Evolutionary conservation across 257 asterid genomes (phyloP).

Genomic region (Echites panduratus): DNA sequence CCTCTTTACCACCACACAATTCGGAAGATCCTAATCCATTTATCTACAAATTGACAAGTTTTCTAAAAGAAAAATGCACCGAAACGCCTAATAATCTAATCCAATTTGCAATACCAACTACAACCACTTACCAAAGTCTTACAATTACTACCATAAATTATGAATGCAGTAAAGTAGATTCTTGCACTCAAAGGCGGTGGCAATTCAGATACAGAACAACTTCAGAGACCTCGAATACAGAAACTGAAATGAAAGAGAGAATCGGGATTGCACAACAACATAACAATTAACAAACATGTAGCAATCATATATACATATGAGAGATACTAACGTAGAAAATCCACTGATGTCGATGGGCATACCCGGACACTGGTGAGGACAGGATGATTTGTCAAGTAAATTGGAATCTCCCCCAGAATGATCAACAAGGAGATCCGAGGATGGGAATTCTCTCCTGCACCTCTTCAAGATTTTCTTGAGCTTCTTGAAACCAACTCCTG

Average conservation of each 20-base stretch:
- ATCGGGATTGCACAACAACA: not conserved
- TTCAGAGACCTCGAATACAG: no score
- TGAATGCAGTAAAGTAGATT: not conserved
- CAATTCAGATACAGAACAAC: not conserved
- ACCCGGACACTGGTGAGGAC: conserved; percentile 79
- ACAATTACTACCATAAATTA: not conserved
- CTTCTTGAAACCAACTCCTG: conserved; percentile 74
- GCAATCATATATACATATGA: not conserved
- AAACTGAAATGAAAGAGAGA: not conserved
- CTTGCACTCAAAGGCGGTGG: not conserved
- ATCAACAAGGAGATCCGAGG: not conserved
- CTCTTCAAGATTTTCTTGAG: conserved; percentile 77
- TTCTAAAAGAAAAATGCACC: not conserved
- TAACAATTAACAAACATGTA: not conserved
- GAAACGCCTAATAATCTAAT: not conserved
- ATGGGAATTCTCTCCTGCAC: conserved; percentile 44
- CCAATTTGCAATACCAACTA: not conserved
- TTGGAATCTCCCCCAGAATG: not conserved
- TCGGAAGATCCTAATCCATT: not conserved
- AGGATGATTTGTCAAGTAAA: conserved; percentile 28
- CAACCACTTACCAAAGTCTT: not conserved
- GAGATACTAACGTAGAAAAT: not conserved
- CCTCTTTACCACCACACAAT: not conserved
- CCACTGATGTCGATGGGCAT: not conserved
- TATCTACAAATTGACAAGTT: not conserved